These are phyloP conservation scores for Ustilago cynodontis DNA, from an alignment of 1,284 basidiomycete species.

Conservation along the genomic window DNA sequence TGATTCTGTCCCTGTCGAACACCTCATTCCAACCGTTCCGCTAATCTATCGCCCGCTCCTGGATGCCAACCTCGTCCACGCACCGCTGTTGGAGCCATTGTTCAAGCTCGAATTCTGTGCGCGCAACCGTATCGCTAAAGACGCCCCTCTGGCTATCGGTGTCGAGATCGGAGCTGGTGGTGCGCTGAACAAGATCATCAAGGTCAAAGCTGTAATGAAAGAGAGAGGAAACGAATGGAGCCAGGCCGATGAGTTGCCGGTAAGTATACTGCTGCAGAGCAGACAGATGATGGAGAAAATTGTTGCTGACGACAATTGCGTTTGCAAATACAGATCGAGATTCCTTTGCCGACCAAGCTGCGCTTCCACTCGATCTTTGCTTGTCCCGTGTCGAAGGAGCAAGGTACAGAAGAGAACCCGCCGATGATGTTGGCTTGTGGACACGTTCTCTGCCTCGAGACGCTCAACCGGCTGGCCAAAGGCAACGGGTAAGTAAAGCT, in stretches of 20 bases:
- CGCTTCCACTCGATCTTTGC: slow-evolving; percentile 96
- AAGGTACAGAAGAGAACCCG: slow-evolving; percentile 90
- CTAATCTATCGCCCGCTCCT: slow-evolving; percentile 53
- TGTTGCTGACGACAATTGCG: slow-evolving; percentile 2
- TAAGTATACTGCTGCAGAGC: slow-evolving; percentile 70
- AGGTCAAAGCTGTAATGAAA: slow-evolving; percentile 90
- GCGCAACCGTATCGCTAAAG: slow-evolving; percentile 84
- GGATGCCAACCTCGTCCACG: slow-evolving; percentile 71
- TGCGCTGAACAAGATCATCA: slow-evolving; percentile 88
- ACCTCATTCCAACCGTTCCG: slow-evolving; percentile 49
- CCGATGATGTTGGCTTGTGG: slow-evolving; percentile 98
- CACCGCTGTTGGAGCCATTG: slow-evolving; percentile 79
- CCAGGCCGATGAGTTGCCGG: slow-evolving; percentile 88
- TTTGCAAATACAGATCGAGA: slow-evolving; percentile 80
- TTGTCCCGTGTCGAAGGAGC: slow-evolving; percentile 97
- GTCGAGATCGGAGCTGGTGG: slow-evolving; percentile 91
- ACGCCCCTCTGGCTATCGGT: slow-evolving; percentile 85
- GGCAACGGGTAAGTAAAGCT: slow-evolving; percentile 77
- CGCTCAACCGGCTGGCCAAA: slow-evolving; percentile 73
- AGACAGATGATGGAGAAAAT: not conserved
- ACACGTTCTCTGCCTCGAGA: slow-evolving; percentile 73
- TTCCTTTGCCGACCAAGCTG: slow-evolving; percentile 81
- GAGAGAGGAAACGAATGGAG: slow-evolving; percentile 91
- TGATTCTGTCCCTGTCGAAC: slow-evolving; percentile 41
- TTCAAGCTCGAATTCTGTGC: slow-evolving; percentile 92